phyloP scores from a whole-genome alignment of 441 rosid species.

The Euphorbia corollata region DNA sequence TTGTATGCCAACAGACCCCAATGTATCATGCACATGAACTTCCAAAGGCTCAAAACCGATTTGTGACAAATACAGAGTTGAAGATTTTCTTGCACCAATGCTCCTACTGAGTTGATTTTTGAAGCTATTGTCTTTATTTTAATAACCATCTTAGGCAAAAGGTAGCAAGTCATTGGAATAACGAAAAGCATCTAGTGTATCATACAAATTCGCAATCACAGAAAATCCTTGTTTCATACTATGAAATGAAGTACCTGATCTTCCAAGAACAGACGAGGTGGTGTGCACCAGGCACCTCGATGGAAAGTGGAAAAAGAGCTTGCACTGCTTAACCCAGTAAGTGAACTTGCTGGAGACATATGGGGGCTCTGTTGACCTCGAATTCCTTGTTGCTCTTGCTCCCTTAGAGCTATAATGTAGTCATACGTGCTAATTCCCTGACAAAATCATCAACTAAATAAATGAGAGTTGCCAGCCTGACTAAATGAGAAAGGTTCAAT shows the following conservation, averaged over 20 bases:
- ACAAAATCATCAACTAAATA: background rate
- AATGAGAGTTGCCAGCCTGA: no score
- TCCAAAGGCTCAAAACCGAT: no score
- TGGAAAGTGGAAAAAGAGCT: conserved; percentile 92
- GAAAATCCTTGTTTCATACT: background rate
- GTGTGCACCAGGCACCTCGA: conserved; percentile 96
- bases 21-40: no score
- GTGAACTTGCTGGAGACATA: conserved; percentile 92
- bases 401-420: conserved; percentile 90
- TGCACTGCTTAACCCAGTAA: conserved; percentile 93
- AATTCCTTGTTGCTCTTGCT: conserved; percentile 81
- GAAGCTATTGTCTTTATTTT: no score
- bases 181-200: no score
- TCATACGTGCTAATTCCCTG: conserved; percentile 97
- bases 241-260: conserved; percentile 55
- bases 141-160: no score
- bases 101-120: no score
- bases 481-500: background rate
- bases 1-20: no score
- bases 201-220: no score
- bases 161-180: no score
- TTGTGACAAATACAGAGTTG: no score
- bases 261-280: conserved; percentile 89
- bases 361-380: conserved; percentile 89
- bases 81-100: no score